Evolutionary conservation across 2,329 filamentous ascomycete species (phyloP).

Genomic region (Neonectria sp.): DNA sequence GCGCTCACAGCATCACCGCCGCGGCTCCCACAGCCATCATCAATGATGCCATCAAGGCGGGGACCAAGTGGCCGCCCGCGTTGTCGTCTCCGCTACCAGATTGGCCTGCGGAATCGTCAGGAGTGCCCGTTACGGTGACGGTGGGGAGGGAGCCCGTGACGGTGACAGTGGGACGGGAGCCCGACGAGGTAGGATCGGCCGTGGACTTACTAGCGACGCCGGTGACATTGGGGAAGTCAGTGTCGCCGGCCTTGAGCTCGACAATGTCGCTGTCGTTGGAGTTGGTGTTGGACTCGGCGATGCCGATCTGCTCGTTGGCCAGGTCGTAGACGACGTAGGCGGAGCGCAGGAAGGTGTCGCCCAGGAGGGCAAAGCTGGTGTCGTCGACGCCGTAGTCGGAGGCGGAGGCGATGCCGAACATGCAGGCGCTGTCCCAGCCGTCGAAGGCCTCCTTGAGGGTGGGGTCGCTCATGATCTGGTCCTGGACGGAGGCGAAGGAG

Average conservation of each 20-base stretch:
- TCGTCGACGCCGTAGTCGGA: slow-evolving; percentile 51
- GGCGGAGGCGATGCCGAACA: slow-evolving; percentile 68
- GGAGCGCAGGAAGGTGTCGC: slow-evolving; percentile 71
- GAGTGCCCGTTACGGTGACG: slow-evolving; percentile 27
- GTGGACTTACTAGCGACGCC: slow-evolving; percentile 58
- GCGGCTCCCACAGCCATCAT: slow-evolving; percentile 39
- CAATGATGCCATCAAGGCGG: slow-evolving; percentile 35
- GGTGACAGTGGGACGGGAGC: slow-evolving; percentile 32
- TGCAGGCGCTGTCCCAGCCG: slow-evolving; percentile 62
- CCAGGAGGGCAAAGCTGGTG: slow-evolving; percentile 62
- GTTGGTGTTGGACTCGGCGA: slow-evolving; percentile 69
- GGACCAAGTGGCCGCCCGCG: slow-evolving; percentile 37
- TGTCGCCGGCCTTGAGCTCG: slow-evolving; percentile 58
- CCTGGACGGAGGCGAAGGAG: slow-evolving; percentile 54
- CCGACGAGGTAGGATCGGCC: slow-evolving; percentile 9
- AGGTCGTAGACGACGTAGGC: slow-evolving; percentile 72
- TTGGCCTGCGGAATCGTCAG: slow-evolving; percentile 40
- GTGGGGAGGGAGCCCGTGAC: slow-evolving; percentile 28
- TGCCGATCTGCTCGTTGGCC: slow-evolving; percentile 63
- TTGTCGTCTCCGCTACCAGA: slow-evolving; percentile 30
- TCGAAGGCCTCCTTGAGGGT: slow-evolving; percentile 51
- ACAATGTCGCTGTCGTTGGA: slow-evolving; percentile 60
- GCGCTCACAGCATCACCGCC: slow-evolving; percentile 29
- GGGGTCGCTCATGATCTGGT: slow-evolving; percentile 58
- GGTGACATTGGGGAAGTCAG: slow-evolving; percentile 58